Percentiles rank a stretch among this genome's conserved stretches.
phyloP scores from a whole-genome alignment of 495 filamentous ascomycete species.

The Aspergillus asperescens region DNA sequence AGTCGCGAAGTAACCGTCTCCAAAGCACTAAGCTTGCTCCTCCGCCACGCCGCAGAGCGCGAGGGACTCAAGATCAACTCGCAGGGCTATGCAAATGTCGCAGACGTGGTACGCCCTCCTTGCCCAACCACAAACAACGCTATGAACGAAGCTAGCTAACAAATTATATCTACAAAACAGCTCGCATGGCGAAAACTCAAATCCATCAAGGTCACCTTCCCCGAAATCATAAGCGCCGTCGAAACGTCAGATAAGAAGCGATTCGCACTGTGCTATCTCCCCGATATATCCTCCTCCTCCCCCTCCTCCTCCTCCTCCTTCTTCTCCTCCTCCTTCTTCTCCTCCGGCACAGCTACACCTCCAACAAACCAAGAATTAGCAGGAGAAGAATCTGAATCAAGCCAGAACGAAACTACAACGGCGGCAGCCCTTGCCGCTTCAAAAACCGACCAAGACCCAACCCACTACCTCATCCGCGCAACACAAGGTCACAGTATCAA shows the following conservation, averaged over 20 bases:
- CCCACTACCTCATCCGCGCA: conserved; percentile 82
- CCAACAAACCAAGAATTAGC: conserved; percentile 6
- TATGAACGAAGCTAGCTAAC: background rate
- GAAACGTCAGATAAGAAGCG: conserved; percentile 81
- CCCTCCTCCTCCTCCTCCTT: too few relatives aligned
- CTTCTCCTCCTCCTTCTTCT: too few relatives aligned
- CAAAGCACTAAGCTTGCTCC: conserved; percentile 70
- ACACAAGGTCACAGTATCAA: conserved; percentile 78
- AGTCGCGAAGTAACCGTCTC: conserved; percentile 63
- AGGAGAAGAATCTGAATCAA: conserved; percentile 13
- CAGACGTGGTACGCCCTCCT: conserved; percentile 63
- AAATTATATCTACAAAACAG: conserved; percentile 41
- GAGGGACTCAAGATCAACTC: conserved; percentile 70
- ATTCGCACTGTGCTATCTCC: conserved; percentile 57
- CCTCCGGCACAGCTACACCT: conserved; percentile 15
- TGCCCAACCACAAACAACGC: background rate
- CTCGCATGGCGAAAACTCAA: conserved; percentile 65
- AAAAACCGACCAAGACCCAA: conserved; percentile 41
- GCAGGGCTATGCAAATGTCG: conserved; percentile 75
- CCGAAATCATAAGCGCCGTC: conserved; percentile 69
- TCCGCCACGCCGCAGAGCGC: conserved; percentile 77
- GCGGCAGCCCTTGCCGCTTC: conserved; percentile 30
- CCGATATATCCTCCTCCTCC: conserved; percentile 13
- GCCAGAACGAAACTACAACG: conserved; percentile 15
- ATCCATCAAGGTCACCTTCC: conserved; percentile 63